Base-by-base conservation (phyloP, 495 filamentous ascomycete species). In the Neurospora sp. region DNA sequence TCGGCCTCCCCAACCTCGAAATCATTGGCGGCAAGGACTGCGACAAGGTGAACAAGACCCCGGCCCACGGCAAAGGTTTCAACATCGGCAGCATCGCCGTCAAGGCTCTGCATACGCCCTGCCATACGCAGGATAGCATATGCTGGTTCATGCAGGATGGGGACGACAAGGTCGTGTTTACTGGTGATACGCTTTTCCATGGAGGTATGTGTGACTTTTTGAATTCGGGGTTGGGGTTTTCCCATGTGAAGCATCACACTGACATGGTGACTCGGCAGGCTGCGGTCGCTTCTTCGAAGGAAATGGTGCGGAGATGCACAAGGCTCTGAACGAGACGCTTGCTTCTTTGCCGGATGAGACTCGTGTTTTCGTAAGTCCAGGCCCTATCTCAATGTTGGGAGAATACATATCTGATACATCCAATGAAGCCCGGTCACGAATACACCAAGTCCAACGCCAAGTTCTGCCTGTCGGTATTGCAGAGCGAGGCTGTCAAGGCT, bases 231-330 rank as follows among this genome's bases (percentile, higher is more conserved):
- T 6, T 37, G 35, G 4, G 6, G 35, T 37, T 37, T 37, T 37
- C 35, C 35, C 35, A 37, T 37, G 35, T 37, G 35, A 37, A 37
- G 35, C 35, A 37, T 37, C 6, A 37, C 7, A 37, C 35, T 70
- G 38, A 70, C 35, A 31, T 7, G 37, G 4, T 20, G 68, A 8
- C 59, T 41, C 5, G 12, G 8, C 73, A 95, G 94, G 94, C 35
- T 99, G 96, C 79, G 96, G 96, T n/a, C 90, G 90, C 59, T 99
- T 99, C 85, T 99, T 98, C 77, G 96, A 99, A 82, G 96, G 96
- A 10, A 94, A 88, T 45, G 89, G 93, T 2, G 86, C 86, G 71
- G 92, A 99, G 85, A 82, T 99, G 96, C 87, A 98, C 83, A 90
- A 87, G 72, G 95, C 96, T 1, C 79, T 99, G 75, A 98, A 99